These are phyloP conservation scores for Cubamyces sp. DNA, from an alignment of 768 basidiomycete genomes.

Conservation along the genomic window DNA sequence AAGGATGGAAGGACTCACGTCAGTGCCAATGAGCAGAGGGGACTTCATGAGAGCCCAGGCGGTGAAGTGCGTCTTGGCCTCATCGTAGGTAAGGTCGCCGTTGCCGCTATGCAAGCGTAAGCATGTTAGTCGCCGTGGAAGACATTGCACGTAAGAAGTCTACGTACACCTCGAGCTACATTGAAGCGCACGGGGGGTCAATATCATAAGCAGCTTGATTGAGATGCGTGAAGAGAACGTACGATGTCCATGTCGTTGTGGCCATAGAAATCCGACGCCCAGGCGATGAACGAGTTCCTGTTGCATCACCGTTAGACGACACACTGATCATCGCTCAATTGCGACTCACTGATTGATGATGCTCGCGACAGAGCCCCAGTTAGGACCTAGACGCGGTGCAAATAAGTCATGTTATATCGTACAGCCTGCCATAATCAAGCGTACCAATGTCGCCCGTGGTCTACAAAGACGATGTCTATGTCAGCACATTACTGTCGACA, in stretches of 20 bases:
- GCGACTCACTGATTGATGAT: constrained; percentile 58
- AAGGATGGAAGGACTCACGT: constrained; percentile 22
- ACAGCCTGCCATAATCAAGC: not conserved
- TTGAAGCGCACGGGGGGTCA: not conserved
- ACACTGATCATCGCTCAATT: not conserved
- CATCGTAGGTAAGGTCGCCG: constrained; percentile 61
- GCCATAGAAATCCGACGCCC: constrained; percentile 68
- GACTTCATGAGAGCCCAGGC: constrained; percentile 76
- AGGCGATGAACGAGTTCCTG: constrained; percentile 68
- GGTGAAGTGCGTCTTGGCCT: constrained; percentile 71
- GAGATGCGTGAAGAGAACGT: constrained; percentile 16
- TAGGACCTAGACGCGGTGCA: constrained; percentile 9
- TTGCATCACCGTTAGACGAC: not conserved
- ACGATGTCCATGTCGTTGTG: constrained; percentile 75
- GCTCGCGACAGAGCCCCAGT: constrained; percentile 53
- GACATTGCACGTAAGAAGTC: not conserved
- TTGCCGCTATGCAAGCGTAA: constrained; percentile 52
- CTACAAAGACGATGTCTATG: not conserved
- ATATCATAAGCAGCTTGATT: not conserved
- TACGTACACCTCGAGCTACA: constrained; percentile 26
- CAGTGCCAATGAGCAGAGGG: constrained; percentile 64
- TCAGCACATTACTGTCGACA: not conserved
- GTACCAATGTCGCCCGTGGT: constrained; percentile 38
- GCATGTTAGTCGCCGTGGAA: not conserved
- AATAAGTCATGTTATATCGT: no score